Evolutionary conservation across 2,329 filamentous ascomycete genomes (phyloP), one percentile per base, ranked within the genome.

Genomic region (Anthostomella pinea): DNA sequence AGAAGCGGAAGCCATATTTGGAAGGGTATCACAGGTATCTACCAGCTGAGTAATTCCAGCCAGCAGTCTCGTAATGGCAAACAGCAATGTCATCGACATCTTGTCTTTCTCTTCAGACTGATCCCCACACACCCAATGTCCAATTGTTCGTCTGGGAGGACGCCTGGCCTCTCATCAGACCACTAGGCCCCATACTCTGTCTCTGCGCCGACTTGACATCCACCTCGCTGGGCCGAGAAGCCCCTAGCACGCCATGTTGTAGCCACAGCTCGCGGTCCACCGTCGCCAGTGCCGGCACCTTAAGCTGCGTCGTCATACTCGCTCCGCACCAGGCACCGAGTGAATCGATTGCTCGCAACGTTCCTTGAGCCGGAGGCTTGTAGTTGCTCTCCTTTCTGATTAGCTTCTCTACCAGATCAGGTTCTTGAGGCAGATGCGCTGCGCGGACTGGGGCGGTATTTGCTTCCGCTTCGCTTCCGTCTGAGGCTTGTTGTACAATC

Each of bases 301-400:
- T 83, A 40, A 89, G 66, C 47, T 83, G 78, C 3, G 81, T 76
- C 13, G 85, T 65, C 35, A 91, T 56, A 56, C 84, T 88, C 3
- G 80, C 85, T 8, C 86, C 86, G 14, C 77, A 75, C 85, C 85
- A 91, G 2, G 85, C 68, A 0, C 86, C 86, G 2, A 90, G 63
- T 1, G 81, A 81, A 43, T 86, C 79, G 2, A 88, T 65, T 3
- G 75, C 81, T 17, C 85, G 73, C 24, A 89, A 65, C 18, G 70
- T 64, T 2, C 83, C 83, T 24, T 77, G 74, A 2, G 78, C 54
- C 5, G 57, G 43, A 4, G 57, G 62, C 29, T 49, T 65, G 49
- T 51, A 66, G 49, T 64, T 67, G 36, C 53, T 67, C 9, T 67
- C 56, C 39, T 53, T 70, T 43, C 73, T 65, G 41, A 83, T 63